Base-by-base conservation (phyloP, 75 land plant genomes). In the Isoetes taiwanensis region DNA sequence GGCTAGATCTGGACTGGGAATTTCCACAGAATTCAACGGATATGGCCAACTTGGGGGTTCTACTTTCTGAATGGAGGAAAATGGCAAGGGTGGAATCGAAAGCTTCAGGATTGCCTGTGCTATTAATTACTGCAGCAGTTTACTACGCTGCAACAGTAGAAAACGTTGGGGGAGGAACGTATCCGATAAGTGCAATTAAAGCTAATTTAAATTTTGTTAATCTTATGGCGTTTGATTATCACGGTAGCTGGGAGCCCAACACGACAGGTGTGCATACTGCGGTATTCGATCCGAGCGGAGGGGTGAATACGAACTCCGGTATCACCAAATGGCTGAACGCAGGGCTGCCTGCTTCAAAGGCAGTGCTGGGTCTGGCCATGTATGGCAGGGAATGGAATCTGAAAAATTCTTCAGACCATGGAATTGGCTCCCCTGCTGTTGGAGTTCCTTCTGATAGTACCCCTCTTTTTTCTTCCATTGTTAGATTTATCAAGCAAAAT, bases 1-100 rank as follows among this genome's bases (percentile, higher is more conserved):
- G 93, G 30, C 52, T 83, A 42, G 93, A 86, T 56, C 75, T 86
- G 14, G 87, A 83, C 55, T 83, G 87, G 83, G 86, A 82, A 29
- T 77, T 29, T 23, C 91, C 93, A 28, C n/a, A 58, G 14, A 66
- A 30, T 24, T 57, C 63, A 26, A 5, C 30, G 0, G 81, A 77
- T 42, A 86, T 83, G 81, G 27, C 28, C 8, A 54, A 78, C 30
- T 39, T 77, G 42, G 83, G 41, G 17, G n/a, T 0, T 2, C 57
- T 86, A 0, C 33, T 82, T 0, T 2, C 50, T 0, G 83, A 82
- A 28, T 82, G 87, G 87, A 62, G 76, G 26, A 57, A 39, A 0
- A 72, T 58, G 0, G 26, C 70, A 2, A 50, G 43, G 1, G 0
- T n/a, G 0, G 87, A 83, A 40, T 19, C 78, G 0, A 20, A 11